Evolutionary conservation across 2,329 filamentous ascomycete genomes (phyloP), one percentile per base, ranked within the genome.

Genomic region (Dactylellina parvicollis): DNA sequence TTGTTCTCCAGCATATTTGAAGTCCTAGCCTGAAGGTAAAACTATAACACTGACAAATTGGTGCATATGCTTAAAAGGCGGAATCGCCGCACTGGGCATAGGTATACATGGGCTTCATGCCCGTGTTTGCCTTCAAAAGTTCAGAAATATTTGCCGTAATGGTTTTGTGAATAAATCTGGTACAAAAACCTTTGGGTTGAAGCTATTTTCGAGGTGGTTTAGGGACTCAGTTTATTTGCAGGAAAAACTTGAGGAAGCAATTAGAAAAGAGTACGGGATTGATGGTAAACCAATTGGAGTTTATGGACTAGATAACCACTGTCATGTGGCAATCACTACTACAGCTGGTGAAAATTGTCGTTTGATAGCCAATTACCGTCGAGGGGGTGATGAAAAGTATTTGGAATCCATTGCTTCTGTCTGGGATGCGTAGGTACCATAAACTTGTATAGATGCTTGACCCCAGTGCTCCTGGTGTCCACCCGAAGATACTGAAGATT

Each of bases 361-460:
- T 42, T 28, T 62, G 22, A 62, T 62, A 9, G 59, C 59, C 2
- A 62, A 62, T 32, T 62, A 62, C 24, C 12, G 47, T 8, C 8
- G n/a, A 2, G 59, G 59, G 12, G 59, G 34, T 24, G 28, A 26
- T 26, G 18, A 38, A 4, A 60, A 38, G 10, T 60, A 60, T 36
- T 16, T 49, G 14, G 18, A 49, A 16, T 47, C 55, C 2, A 32
- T 47, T n/a, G 40, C 34, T 22, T 38, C 5, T 10, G 9, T 44
- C 3, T 59, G 24, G 16, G 30, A 60, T 28, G 56, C 44, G 56
- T 60, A 38, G 10, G 55, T 47, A 57, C 4, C 22, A 2, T 14
- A 32, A 32, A 32, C 30, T 5, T 12, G 5, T 32, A 5, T 12
- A 5, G 30, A 32, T 5, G 30, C 30, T 32, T 12, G 5, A 32